Conservation (phyloP, 106 monocot genomes). For the Apostasia ramifera region DNA sequence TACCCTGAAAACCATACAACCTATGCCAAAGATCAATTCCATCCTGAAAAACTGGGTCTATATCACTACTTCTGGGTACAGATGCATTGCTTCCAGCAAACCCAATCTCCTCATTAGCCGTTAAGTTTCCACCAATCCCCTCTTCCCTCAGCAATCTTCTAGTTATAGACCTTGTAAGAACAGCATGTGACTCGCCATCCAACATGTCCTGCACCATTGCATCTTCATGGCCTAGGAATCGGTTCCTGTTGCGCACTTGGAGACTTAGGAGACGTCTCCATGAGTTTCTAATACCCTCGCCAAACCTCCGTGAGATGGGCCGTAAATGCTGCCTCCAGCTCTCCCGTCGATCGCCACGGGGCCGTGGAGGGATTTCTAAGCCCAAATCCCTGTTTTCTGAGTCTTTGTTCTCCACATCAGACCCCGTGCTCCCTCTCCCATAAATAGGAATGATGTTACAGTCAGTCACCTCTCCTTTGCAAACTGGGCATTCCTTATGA, state of each 20-base stretch:
- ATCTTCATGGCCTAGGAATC: constrained; percentile 34
- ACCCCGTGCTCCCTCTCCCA: constrained; percentile 38
- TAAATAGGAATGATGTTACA: constrained; percentile 71
- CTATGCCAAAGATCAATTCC: constrained; percentile 30
- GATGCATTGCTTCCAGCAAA: constrained; percentile 14
- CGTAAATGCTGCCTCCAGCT: constrained; percentile 66
- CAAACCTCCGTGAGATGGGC: constrained; percentile 46
- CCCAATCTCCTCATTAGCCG: constrained; percentile 8
- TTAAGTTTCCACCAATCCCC: constrained; percentile 10
- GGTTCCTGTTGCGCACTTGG: constrained; percentile 19
- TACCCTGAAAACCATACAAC: constrained; percentile 16
- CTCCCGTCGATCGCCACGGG: constrained; percentile 54
- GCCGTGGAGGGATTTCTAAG: constrained; percentile 67
- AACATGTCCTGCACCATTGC: constrained; percentile 28
- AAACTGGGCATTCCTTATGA: constrained; percentile 81
- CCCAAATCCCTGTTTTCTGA: constrained; percentile 14
- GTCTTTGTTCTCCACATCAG: constrained; percentile 15
- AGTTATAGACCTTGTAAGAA: constrained; percentile 42
- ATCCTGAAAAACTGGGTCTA: constrained; percentile 22
- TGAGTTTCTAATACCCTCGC: constrained; percentile 33
- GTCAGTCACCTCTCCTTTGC: constrained; percentile 80
- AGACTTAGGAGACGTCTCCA: constrained; percentile 49
- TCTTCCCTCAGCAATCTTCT: constrained; percentile 33
- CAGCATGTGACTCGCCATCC: constrained; percentile 29
- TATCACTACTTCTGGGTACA: constrained; percentile 11